Evolutionary conservation across 345 rosid genomes (phyloP), one percentile per base, ranked within the genome.

Genomic region (Melaleuca quinquenervia): DNA sequence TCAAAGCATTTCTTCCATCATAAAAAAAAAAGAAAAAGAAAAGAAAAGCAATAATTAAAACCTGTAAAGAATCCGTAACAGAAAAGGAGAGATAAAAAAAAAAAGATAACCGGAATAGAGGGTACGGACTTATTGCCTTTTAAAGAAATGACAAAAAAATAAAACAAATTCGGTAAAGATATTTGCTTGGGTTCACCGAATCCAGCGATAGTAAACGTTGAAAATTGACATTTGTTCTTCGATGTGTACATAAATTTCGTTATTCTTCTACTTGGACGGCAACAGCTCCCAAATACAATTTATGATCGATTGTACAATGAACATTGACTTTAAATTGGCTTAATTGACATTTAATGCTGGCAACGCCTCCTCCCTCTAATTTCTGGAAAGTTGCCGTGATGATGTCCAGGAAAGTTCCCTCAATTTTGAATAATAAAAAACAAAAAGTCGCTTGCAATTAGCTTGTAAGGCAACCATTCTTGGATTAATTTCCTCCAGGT

Each of bases 11-110:
- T 52, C 54, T 21, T 3, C 54, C 54, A 6, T 52, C 6, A 52
- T 2, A 15, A 52, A 52, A 3, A 52, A 52, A 52, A n/a, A n/a
- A n/a, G n/a, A n/a, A n/a, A n/a, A n/a, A n/a, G n/a, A n/a, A n/a
- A n/a, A n/a, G n/a, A n/a, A n/a, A n/a, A n/a, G n/a, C n/a, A 1
- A 1, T 8, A 0, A 0, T 22, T 22, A 54, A 54, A 54, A 54
- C 58, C 0, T 21, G 6, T 9, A 54, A 54, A 54, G 58, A 0
- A 54, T 54, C 8, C 22, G 58, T 1, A 54, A 54, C 0, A 54
- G 21, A 53, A n/a, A n/a, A n/a, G 56, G 1, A 20, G 56, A 3
- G 26, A 53, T 7, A 9, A 1, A 53, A 53, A 53, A n/a, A n/a
- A 53, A 53, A 0, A 53, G 24, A n/a, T 53, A 53, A 53, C 56